Evolutionary conservation across 352 stramenopile species (phyloP).

Genomic region (Pythium dissimile): DNA sequence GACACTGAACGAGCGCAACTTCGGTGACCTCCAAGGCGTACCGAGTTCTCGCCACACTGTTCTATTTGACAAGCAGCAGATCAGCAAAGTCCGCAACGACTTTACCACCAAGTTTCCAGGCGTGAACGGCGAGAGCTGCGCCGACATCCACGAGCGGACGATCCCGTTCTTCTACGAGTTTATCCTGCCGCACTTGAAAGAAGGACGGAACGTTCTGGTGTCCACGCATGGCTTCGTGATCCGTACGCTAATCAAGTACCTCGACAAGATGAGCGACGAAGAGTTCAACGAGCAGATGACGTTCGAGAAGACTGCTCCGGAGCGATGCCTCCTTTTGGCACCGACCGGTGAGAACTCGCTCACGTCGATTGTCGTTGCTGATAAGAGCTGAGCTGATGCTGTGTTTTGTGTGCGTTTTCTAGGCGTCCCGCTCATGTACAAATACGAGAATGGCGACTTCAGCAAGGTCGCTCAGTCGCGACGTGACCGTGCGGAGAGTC

Average conservation of each 20-base stretch:
- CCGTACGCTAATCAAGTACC: slow-evolving; percentile 80
- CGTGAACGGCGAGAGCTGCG: slow-evolving; percentile 76
- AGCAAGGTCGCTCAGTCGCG: slow-evolving; percentile 65
- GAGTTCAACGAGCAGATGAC: slow-evolving; percentile 83
- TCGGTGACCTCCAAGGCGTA: slow-evolving; percentile 76
- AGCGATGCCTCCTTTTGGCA: slow-evolving; percentile 68
- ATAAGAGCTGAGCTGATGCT: too few species aligned
- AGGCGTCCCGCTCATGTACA: slow-evolving; percentile 85
- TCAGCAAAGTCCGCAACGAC: slow-evolving; percentile 79
- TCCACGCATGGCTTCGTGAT: slow-evolving; percentile 85
- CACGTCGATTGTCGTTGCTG: too few species aligned
- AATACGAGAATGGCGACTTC: slow-evolving; percentile 71
- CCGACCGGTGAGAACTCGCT: slow-evolving; percentile 70
- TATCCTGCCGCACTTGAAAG: slow-evolving; percentile 67
- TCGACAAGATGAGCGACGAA: slow-evolving; percentile 73
- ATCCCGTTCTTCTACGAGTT: slow-evolving; percentile 79
- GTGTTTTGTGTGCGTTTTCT: background rate
- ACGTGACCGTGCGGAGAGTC: slow-evolving; percentile 68
- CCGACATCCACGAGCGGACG: slow-evolving; percentile 72
- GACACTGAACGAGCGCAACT: slow-evolving; percentile 81
- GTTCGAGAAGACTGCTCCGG: slow-evolving; percentile 74
- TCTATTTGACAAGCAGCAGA: slow-evolving; percentile 69
- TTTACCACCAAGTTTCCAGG: slow-evolving; percentile 77
- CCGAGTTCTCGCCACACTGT: slow-evolving; percentile 71
- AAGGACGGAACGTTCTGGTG: slow-evolving; percentile 72